Base-by-base conservation (phyloP, 345 rosid species). In the Acer campestre region DNA sequence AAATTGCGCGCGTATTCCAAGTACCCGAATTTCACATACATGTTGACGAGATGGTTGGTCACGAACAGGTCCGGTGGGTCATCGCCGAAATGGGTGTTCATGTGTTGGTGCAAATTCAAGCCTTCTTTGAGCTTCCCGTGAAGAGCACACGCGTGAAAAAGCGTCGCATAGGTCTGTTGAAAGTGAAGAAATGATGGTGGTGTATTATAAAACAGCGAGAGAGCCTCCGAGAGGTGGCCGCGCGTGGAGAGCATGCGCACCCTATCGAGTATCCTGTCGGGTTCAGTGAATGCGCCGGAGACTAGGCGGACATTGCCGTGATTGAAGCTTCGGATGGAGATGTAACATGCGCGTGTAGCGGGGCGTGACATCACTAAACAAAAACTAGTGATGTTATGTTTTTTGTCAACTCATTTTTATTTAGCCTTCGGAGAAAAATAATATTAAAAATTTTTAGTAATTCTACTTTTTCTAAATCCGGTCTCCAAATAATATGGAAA, bases 71-170 rank as follows among this genome's bases (percentile, higher is more conserved):
- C 82, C 1, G 59, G 79, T 0, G 78, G 74, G 31, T 61, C 51
- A 25, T 1, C 70, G 31, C 74, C 49, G 0, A 71, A 73, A 49
- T 81, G 72, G 31, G 83, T 58, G 66, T 86, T 80, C 91, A 95
- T 85, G 79, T 85, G 82, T 67, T 79, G 86, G 80, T 95, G 98
- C 40, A 95, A 83, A 18, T 13, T 22, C 14, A 74, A 64, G 65
- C 95, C 98, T 64, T 86, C 82, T n/a, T 74, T 74, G 74, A 91
- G 88, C 83, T 73, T 81, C 2, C 85, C 85, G 62, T 84, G 89
- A 62, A 80, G 76, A 48, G 98, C 90, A 69, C 97, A 95, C 5
- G 86, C 90, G 70, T 85, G 93, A 70, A 95, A 88, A 74, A 93
- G 91, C 63, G 87, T 67, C 3, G 91, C 86, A 70, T 87, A 93